Evolutionary conservation across 768 basidiomycete genomes (phyloP).

Genomic region (Leccinellum luteum): DNA sequence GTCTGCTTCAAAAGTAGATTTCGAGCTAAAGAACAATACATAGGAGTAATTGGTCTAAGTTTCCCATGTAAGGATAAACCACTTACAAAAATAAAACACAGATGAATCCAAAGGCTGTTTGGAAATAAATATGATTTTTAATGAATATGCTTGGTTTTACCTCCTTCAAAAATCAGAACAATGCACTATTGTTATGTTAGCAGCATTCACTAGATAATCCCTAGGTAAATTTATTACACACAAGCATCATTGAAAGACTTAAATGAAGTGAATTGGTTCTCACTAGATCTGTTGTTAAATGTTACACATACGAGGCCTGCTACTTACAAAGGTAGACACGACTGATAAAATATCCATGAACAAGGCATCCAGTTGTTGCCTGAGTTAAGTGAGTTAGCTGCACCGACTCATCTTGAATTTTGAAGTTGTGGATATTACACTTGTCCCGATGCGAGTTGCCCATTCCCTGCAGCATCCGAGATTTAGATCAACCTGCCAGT

Average conservation of each 20-base stretch:
- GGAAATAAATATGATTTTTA: slow-evolving; percentile 1
- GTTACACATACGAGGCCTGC: background rate
- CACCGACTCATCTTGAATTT: background rate
- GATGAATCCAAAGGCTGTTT: slow-evolving; percentile 17
- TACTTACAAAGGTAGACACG: slow-evolving; percentile 24
- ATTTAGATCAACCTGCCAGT: background rate
- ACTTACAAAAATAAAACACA: slow-evolving; percentile 15
- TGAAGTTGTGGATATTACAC: slow-evolving; percentile 9
- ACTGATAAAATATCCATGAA: slow-evolving; percentile 24
- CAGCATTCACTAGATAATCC: background rate
- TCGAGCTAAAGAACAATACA: slow-evolving; percentile 3
- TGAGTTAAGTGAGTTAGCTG: slow-evolving; percentile 11
- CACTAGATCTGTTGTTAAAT: slow-evolving; percentile 11
- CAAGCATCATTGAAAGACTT: slow-evolving; percentile 13
- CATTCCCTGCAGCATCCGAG: slow-evolving; percentile 8
- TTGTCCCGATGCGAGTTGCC: slow-evolving; percentile 10
- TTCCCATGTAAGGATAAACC: background rate
- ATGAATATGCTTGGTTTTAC: slow-evolving; percentile 4
- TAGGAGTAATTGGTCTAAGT: background rate
- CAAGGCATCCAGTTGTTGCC: slow-evolving; percentile 19
- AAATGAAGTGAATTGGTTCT: background rate
- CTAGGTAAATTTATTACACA: slow-evolving; percentile 15
- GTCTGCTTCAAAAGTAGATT: background rate
- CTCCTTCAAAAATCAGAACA: slow-evolving; percentile 19
- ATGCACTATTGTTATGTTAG: slow-evolving; percentile 11